phyloP scores from a whole-genome alignment of 2,329 filamentous ascomycete species.

The Hymenoscyphus albidus region DNA sequence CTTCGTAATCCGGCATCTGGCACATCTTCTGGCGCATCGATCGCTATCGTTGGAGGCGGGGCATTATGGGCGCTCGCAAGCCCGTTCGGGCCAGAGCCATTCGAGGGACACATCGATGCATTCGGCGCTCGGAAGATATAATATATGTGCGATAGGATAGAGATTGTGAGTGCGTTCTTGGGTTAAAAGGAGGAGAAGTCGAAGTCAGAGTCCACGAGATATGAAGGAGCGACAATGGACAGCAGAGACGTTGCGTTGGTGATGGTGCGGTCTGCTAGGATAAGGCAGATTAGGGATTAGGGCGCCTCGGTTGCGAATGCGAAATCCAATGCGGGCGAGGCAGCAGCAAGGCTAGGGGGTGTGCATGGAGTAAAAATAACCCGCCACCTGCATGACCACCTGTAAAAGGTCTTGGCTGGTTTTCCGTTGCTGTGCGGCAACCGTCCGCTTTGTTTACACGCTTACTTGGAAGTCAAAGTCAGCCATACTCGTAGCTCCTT shows the following conservation, averaged over 20 bases:
- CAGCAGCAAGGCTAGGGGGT: not conserved
- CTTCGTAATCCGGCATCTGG: constrained; percentile 75
- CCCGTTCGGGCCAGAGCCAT: constrained; percentile 32
- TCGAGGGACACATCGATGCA: constrained; percentile 36
- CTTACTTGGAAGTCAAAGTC: not conserved
- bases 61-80: constrained; percentile 32
- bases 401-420: not conserved
- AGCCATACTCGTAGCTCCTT: not conserved
- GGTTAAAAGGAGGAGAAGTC: not conserved
- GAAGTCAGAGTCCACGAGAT: constrained; percentile 10
- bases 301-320: not conserved
- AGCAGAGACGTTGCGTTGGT: not conserved
- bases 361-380: not conserved
- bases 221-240: constrained; percentile 26
- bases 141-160: constrained; percentile 16
- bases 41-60: constrained; percentile 30
- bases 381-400: no score
- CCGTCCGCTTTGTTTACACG: not conserved
- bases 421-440: not conserved
- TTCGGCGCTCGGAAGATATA: constrained; percentile 30
- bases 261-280: not conserved
- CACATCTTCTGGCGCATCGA: constrained; percentile 32
- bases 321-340: no score
- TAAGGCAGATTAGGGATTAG: not conserved
- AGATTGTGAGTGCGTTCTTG: not conserved